Evolutionary conservation across 345 rosid species (phyloP).

Genomic region (Capsella bursapastoris): DNA sequence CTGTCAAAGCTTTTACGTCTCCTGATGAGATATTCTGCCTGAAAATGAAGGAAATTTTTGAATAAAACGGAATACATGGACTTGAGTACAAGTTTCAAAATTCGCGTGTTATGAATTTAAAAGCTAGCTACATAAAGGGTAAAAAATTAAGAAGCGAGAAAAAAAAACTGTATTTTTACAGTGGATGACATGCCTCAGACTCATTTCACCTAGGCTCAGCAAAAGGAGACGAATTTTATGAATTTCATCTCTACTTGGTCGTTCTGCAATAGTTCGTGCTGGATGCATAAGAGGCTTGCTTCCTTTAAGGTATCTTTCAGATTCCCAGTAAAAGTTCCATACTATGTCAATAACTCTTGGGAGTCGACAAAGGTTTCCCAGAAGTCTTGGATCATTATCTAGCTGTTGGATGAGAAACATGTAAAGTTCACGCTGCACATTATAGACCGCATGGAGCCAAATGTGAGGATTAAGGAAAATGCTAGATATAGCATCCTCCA

Average conservation of each 20-base stretch:
- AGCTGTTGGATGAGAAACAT: conserved; percentile 91
- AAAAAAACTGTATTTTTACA: conserved; percentile 27
- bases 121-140: conserved; percentile 20
- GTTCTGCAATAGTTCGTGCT: conserved; percentile 64
- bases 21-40: conserved; percentile 73
- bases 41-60: conserved; percentile 42
- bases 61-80: conserved; percentile 33
- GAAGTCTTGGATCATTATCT: conserved; percentile 84
- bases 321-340: conserved; percentile 86
- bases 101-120: conserved; percentile 17
- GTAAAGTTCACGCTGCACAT: conserved; percentile 92
- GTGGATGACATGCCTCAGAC: conserved; percentile 75
- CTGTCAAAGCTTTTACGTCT: conserved; percentile 74
- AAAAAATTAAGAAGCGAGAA: conserved; percentile 22
- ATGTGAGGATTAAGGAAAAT: conserved; percentile 89
- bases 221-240: conserved; percentile 93
- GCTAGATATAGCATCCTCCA: conserved; percentile 80
- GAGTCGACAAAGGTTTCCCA: conserved; percentile 73
- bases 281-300: conserved; percentile 84
- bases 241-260: conserved; percentile 82
- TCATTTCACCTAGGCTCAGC: conserved; percentile 97
- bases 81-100: conserved; percentile 6
- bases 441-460: conserved; percentile 79
- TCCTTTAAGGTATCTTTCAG: conserved; percentile 69
- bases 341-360: conserved; percentile 80